Conservation (phyloP, 1,139 yeast species). For the Williopsis jadinii region DNA sequence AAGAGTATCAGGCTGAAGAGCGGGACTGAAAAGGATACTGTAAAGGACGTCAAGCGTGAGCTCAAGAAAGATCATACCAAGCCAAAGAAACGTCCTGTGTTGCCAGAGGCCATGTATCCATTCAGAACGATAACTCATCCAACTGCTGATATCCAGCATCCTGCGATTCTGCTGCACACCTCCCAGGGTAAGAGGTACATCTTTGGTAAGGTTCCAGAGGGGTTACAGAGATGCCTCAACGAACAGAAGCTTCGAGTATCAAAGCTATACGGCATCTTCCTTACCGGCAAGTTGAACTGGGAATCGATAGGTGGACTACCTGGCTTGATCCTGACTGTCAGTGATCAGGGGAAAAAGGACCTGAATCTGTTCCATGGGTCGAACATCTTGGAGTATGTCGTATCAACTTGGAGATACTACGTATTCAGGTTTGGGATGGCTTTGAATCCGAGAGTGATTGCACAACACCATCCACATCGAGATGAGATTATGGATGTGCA, state of each 20-base stretch:
- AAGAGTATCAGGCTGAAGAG: too few species aligned
- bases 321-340: conserved; percentile 77
- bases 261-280: conserved; percentile 56
- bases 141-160: conserved; percentile 53
- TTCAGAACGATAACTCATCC: conserved; percentile 41
- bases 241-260: conserved; percentile 47
- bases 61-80: not conserved
- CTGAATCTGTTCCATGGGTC: conserved; percentile 40
- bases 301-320: conserved; percentile 79
- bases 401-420: conserved; percentile 81
- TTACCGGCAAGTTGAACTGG: conserved; percentile 77
- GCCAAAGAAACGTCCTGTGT: not conserved
- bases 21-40: too few species aligned
- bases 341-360: conserved; percentile 65
- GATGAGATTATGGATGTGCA: conserved; percentile 48
- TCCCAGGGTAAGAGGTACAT: conserved; percentile 53
- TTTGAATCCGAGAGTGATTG: conserved; percentile 37
- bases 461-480: conserved; percentile 32
- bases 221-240: conserved; percentile 66
- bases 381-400: conserved; percentile 41
- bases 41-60: not conserved
- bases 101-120: conserved; percentile 26
- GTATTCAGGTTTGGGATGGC: conserved; percentile 77
- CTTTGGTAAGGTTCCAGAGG: conserved; percentile 81
- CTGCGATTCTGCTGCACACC: conserved; percentile 47